Evolutionary conservation across 495 filamentous ascomycete genomes (phyloP).

Genomic region (Penicillium bialowiezense): DNA sequence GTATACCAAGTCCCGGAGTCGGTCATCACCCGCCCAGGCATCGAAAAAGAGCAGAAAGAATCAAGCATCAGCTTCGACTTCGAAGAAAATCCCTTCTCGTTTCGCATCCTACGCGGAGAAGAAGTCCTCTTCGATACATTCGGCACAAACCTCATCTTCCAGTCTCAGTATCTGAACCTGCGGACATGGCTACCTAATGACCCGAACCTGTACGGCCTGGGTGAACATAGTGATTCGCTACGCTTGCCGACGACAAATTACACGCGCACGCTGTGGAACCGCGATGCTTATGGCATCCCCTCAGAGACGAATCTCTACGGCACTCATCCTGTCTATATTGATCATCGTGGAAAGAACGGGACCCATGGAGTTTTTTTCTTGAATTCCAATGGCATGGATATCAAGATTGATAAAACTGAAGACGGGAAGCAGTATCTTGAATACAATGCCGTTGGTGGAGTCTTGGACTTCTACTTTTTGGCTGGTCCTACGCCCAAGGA

Average conservation of each 20-base stretch:
- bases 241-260: slow-evolving; percentile 70
- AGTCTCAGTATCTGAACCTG: slow-evolving; percentile 73
- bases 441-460: slow-evolving; percentile 79
- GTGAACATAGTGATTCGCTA: slow-evolving; percentile 75
- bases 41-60: slow-evolving; percentile 18
- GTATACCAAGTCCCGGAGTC: slow-evolving; percentile 77
- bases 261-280: slow-evolving; percentile 76
- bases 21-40: slow-evolving; percentile 61
- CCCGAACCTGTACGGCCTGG: slow-evolving; percentile 75
- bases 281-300: slow-evolving; percentile 67
- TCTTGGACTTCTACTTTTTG: slow-evolving; percentile 83
- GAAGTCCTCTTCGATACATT: slow-evolving; percentile 82
- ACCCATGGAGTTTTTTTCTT: slow-evolving; percentile 82
- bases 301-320: slow-evolving; percentile 77
- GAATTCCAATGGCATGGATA: slow-evolving; percentile 85
- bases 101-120: slow-evolving; percentile 59
- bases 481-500: slow-evolving; percentile 69
- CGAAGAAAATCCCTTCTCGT: slow-evolving; percentile 68
- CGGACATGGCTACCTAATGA: slow-evolving; percentile 64
- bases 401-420: slow-evolving; percentile 69
- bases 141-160: slow-evolving; percentile 67
- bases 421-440: slow-evolving; percentile 70
- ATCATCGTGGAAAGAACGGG: slow-evolving; percentile 62
- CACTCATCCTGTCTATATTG: slow-evolving; percentile 80
- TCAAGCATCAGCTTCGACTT: slow-evolving; percentile 61